These are phyloP conservation scores for Evernia prunastri DNA, from an alignment of 495 filamentous ascomycete genomes.

Conservation along the genomic window DNA sequence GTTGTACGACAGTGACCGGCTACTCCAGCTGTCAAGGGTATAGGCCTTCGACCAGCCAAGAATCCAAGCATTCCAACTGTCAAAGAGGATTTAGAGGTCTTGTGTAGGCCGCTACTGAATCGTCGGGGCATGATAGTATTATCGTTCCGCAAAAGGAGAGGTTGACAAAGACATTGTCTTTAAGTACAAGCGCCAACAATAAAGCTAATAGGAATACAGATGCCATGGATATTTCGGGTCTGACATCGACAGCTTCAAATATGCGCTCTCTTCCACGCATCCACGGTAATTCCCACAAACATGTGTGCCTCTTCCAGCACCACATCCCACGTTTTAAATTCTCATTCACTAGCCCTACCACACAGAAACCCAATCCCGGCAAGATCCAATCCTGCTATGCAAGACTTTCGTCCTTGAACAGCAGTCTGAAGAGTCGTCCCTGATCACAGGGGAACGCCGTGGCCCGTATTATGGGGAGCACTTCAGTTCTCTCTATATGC, in stretches of 20 bases:
- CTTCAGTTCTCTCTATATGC: conserved; percentile 73
- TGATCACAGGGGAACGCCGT: conserved; percentile 68
- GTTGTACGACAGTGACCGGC: not conserved
- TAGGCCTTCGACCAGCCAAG: not conserved
- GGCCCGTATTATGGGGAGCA: conserved; percentile 76
- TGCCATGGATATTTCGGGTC: conserved; percentile 89
- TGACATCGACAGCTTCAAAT: conserved; percentile 88
- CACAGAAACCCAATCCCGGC: conserved; percentile 43
- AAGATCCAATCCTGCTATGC: conserved; percentile 60
- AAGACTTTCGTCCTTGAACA: conserved; percentile 61
- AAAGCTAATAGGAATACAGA: conserved; percentile 32
- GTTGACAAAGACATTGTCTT: not conserved
- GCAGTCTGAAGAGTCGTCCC: conserved; percentile 58
- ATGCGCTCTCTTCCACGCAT: conserved; percentile 85
- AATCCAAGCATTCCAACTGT: conserved; percentile 3
- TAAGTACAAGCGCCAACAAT: conserved; percentile 62
- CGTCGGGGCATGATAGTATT: conserved; percentile 69
- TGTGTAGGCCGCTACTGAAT: conserved; percentile 78
- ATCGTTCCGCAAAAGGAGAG: no score
- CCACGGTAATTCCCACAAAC: conserved; percentile 78
- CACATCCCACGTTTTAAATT: conserved; percentile 75
- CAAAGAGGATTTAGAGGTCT: conserved; percentile 50
- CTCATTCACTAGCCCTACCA: conserved; percentile 70
- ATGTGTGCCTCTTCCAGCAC: conserved; percentile 93
- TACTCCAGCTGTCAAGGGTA: not conserved